Conservation (phyloP, 2,329 filamentous ascomycete genomes). For the Stemphylium vesicarium region DNA sequence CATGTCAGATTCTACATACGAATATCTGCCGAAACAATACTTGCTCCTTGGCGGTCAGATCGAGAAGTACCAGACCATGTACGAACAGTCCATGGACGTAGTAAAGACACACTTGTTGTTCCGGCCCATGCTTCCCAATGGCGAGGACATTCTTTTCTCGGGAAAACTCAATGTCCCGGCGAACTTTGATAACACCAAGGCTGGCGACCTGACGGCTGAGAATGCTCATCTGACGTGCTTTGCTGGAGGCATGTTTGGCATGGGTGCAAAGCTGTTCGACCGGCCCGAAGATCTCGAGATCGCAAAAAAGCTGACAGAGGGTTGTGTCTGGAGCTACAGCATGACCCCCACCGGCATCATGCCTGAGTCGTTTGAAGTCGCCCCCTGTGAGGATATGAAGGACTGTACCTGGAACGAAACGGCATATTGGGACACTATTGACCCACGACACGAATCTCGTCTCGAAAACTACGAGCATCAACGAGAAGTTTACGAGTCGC, state of each 20-base stretch:
- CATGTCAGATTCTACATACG: conserved; percentile 51
- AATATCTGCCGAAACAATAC: conserved; percentile 57
- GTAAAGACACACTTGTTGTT: conserved; percentile 57
- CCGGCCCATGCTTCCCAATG: conserved; percentile 57
- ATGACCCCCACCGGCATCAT: conserved; percentile 64
- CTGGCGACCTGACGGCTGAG: conserved; percentile 42
- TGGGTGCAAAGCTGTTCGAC: conserved; percentile 68
- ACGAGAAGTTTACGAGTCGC: conserved; percentile 45
- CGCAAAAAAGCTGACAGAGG: conserved; percentile 65
- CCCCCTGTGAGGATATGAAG: conserved; percentile 53
- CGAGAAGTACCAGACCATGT: conserved; percentile 60
- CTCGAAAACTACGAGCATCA: conserved; percentile 35
- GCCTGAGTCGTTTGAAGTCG: conserved; percentile 64
- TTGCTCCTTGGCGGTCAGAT: conserved; percentile 55
- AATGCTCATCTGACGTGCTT: conserved; percentile 73
- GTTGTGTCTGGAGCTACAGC: conserved; percentile 68
- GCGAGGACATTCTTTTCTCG: conserved; percentile 54
- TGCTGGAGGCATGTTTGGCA: conserved; percentile 71
- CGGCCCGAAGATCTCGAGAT: conserved; percentile 61
- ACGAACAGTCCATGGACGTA: conserved; percentile 58
- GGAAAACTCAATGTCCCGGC: conserved; percentile 47
- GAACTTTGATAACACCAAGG: conserved; percentile 26
- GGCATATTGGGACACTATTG: conserved; percentile 50
- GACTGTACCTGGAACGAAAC: conserved; percentile 55
- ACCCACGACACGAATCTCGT: conserved; percentile 42